Base-by-base conservation (phyloP, 139 green algal genomes). In the Picochlorum sp. region DNA sequence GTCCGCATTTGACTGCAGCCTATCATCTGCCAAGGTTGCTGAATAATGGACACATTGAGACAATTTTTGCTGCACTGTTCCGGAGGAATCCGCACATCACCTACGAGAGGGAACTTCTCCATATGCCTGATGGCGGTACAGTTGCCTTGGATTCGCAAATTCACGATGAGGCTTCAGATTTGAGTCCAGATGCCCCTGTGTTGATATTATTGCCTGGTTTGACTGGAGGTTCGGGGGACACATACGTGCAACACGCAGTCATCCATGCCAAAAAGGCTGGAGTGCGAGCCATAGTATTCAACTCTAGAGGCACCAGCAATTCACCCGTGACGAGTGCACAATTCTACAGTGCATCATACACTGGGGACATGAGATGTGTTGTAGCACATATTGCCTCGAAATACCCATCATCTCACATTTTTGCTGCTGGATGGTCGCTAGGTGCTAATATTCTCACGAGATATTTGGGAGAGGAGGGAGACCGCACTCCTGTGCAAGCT, bases 271-370 rank as follows among this genome's bases (percentile, higher is more conserved):
- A 66, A 5, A 58, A 58, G 24, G 65, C 69, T 8, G 79, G 84
- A 47, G 72, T 88, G 28, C 61, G 83, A 4, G 59, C 83, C 1
- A 57, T 92, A 15, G 87, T 95, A 20, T 95, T 97, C 83, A 98
- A 98, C 72, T 80, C 73, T 56, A 65, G 92, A 1, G 92, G 89
- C 52, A 97, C 89, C 16, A 82, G 77, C 8, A 77, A 94, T 59
- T 84, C 69, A 49, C 89, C 91, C 1, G 86, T 98, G n/a, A 85
- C 79, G 5, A 90, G 84, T 0, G 82, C 91, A 0, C 92, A 95
- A 69, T 98, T 96, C 73, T 98, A 98, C 82, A 92, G 82, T 7
- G 92, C 92, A 3, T 92, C 82, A 2, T 97, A 84, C 77, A 98
- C 92, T 0, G 87, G 76, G 0, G 92, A 97, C 62, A 74, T 89